Evolutionary conservation across 2,329 filamentous ascomycete species (phyloP).

Genomic region (Ophiostoma montium): DNA sequence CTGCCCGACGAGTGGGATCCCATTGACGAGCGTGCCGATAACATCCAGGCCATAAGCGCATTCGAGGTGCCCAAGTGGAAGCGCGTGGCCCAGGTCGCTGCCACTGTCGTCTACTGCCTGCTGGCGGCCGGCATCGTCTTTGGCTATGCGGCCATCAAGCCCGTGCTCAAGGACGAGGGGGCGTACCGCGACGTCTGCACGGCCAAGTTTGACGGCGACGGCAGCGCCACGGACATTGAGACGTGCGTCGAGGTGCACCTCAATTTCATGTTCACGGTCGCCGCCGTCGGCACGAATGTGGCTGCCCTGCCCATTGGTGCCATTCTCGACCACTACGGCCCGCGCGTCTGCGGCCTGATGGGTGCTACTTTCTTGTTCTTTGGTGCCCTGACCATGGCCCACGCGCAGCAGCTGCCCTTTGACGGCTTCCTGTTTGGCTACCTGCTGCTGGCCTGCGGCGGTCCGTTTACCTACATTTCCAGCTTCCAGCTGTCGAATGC

Average conservation of each 20-base stretch:
- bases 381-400: conserved; percentile 62
- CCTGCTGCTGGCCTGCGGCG: conserved; percentile 61
- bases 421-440: conserved; percentile 67
- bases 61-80: conserved; percentile 42
- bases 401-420: conserved; percentile 48
- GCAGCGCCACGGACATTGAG: conserved; percentile 18
- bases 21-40: conserved; percentile 24
- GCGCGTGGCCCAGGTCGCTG: conserved; percentile 29
- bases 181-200: conserved; percentile 53
- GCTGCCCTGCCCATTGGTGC: conserved; percentile 74
- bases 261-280: conserved; percentile 87
- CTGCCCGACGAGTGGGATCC: conserved; percentile 38
- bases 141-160: conserved; percentile 75
- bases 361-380: conserved; percentile 53
- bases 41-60: conserved; percentile 33
- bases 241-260: conserved; percentile 47
- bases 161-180: conserved; percentile 58
- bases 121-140: conserved; percentile 68
- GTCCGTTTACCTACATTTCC: conserved; percentile 69
- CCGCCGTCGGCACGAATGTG: conserved; percentile 78
- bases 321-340: conserved; percentile 71
- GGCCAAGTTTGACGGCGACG: conserved; percentile 8
- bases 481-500: conserved; percentile 77
- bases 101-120: conserved; percentile 26
- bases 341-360: conserved; percentile 58